These are phyloP conservation scores for Ascochyta pisi DNA, from an alignment of 2,329 filamentous ascomycete genomes.

Conservation along the genomic window DNA sequence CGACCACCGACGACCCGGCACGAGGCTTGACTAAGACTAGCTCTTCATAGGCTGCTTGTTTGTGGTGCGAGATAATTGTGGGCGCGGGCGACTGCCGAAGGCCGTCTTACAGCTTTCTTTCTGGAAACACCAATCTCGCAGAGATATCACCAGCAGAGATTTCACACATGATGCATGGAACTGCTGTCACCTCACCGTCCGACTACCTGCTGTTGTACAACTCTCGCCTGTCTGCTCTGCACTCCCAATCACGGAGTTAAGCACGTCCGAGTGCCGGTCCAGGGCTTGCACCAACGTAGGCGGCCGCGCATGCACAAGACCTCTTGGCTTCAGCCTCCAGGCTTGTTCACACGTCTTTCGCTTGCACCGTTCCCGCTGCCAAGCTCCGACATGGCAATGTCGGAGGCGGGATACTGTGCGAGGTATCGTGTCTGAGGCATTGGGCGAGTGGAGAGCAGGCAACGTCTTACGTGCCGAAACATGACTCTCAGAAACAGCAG, in stretches of 20 bases:
- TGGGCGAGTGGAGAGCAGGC: constrained; percentile 4
- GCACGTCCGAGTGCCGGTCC: neutral
- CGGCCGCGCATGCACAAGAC: constrained; percentile 16
- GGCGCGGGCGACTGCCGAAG: constrained; percentile 11
- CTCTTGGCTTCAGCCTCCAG: constrained; percentile 16
- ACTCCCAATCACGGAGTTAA: constrained; percentile 6
- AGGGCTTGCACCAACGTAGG: neutral
- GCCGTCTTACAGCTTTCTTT: constrained; percentile 17
- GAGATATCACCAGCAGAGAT: constrained; percentile 9
- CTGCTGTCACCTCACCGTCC: neutral
- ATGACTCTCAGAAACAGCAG: constrained; percentile 10
- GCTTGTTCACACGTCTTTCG: constrained; percentile 16
- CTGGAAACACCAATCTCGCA: constrained; percentile 10
- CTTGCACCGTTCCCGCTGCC: constrained; percentile 16
- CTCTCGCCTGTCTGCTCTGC: neutral
- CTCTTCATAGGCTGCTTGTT: constrained; percentile 1
- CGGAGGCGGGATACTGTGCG: neutral
- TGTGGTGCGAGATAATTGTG: constrained; percentile 12
- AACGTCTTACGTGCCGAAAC: constrained; percentile 14
- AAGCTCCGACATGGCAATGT: constrained; percentile 15
- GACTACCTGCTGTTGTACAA: neutral
- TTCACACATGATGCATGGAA: constrained; percentile 4
- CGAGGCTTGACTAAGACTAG: constrained; percentile 16
- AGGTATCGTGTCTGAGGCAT: constrained; percentile 2
- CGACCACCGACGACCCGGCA: constrained; percentile 9